Evolutionary conservation across 345 rosid genomes (phyloP), one percentile per base, ranked within the genome.

Genomic region (Noccaea bulbosa): DNA sequence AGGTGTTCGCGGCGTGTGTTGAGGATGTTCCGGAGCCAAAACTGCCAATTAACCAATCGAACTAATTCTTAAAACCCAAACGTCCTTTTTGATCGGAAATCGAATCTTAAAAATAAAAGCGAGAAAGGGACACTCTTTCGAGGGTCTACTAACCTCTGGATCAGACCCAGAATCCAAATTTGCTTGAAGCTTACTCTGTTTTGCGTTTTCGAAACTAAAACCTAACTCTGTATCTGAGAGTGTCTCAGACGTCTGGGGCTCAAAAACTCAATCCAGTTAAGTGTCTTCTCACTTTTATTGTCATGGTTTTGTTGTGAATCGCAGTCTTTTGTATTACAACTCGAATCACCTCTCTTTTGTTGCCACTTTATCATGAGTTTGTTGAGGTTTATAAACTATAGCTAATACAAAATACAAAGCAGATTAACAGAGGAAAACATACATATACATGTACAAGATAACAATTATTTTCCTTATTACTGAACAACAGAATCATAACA

Each of bases 251-350:
- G 78, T 52, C 63, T 52, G 0, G 37, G 66, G 61, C 33, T 65
- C 52, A 38, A 73, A 73, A 73, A 73, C 32, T 35, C 48, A 44
- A 20, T 6, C 16, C 45, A 54, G 51, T 35, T 62, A 24, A 8
- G 9, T 37, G 37, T 65, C 45, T 41, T 53, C 46, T 20, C 9
- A 20, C 38, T 58, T 50, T 10, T 43, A 55, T 59, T 15, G 27
- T 59, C 73, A 74, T n/a, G 69, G 9, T 44, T 67, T 74, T 74
- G 50, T 8, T 61, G 73, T 74, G 78, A 62, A 7, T 15, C 11
- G 20, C 48, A 35, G 3, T 14, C 15, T 47, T 47, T 4, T 22
- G 16, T 4, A 1, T 11, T 32, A 20, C 55, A 24, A 8, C 33
- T 14, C 11, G 35, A 30, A 52, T 52, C 58, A 32, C 39, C 4